Evolutionary conservation across 345 rosid species (phyloP), one percentile per base, ranked within the genome.

Genomic region (Populus simonii): DNA sequence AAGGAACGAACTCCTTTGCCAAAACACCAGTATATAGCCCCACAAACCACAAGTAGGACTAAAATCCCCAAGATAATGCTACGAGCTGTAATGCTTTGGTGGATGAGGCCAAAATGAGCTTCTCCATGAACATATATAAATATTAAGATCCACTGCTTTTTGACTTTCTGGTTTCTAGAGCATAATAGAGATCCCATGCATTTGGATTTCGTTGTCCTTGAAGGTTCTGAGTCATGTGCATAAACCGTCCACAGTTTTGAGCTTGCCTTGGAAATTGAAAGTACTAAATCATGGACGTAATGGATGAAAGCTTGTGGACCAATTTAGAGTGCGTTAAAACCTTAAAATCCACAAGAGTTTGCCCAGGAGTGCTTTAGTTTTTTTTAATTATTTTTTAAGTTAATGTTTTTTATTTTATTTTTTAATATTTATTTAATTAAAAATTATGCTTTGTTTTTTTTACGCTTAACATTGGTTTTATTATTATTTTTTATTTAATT

Each of bases 231-330:
- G 77, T 74, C 83, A 85, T 79, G 84, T 23, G 80, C 85, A 87
- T 63, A 83, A 74, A 84, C 81, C 81, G 81, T 87, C 92, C 90
- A 90, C 82, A 86, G 87, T 86, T 83, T 82, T 78, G 83, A 87
- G 97, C 98, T 92, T 96, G 97, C 99, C 98, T 96, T 96, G 82
- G 93, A 33, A 33, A 33, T 33, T 33, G 35, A 33, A 33, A 33
- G 5, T 0, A 33, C 35, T 4, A 33, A 33, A 33, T 33, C 35
- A 33, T 33, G 35, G 35, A 33, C 35, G 35, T 33, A 33, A 33
- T 33, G 35, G 35, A 33, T 33, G 35, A 33, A 33, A 33, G 35
- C 35, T 33, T 0, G 35, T 4, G 35, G 35, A 33, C 35, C 35
- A 4, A 33, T 33, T 4, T 33, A 33, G 36, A 33, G 36, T 5